Base-by-base conservation (phyloP, 2,329 filamentous ascomycete genomes). In the Colletotrichum musae region DNA sequence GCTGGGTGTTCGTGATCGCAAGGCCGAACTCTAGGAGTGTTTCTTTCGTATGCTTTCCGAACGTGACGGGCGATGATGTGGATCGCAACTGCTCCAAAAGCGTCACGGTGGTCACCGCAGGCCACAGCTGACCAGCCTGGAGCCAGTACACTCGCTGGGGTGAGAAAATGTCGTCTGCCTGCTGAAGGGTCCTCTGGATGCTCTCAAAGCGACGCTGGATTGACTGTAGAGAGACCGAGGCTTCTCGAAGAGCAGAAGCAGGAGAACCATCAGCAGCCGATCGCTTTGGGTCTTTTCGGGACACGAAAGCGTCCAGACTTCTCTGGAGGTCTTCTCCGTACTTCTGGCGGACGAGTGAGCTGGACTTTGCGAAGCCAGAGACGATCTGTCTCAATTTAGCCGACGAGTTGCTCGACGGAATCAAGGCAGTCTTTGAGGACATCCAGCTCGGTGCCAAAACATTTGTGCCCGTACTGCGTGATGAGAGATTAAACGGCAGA, bases 41-140 rank as follows among this genome's bases (percentile, higher is more conserved):
- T 12, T 82, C 73, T 39, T 82, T 82, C 74, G 84, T 80, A 0
- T 75, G 74, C 0, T 52, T 12, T 0, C 81, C 79, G 13, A 85
- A 82, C 0, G 0, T 52, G 32, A 1, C 69, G 69, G 0, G 72
- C 62, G 3, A 48, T 12, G 61, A 69, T 0, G 73, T 79, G 0
- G 80, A 81, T 6, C 84, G 79, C 0, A 90, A 75, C 43, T 86
- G 83, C 51, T 85, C 81, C 0, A 90, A 80, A 0, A 89, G 68
- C 0, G 83, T 77, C 0, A 81, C 63, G 0, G 77, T 77, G 0
- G 83, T 86, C 2, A 84, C 69, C 2, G 76, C 79, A 0, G 87
- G 87, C 82, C 84, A 87, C 0, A 88, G 74, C 0, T 80, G 75
- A 0, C 79, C 83, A 0, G 72, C 28, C 10, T 75, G 67, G 0